Evolutionary conservation across 2,329 filamentous ascomycete genomes (phyloP), one percentile per base, ranked within the genome.

Genomic region (Ophiostoma himal-ulmi): DNA sequence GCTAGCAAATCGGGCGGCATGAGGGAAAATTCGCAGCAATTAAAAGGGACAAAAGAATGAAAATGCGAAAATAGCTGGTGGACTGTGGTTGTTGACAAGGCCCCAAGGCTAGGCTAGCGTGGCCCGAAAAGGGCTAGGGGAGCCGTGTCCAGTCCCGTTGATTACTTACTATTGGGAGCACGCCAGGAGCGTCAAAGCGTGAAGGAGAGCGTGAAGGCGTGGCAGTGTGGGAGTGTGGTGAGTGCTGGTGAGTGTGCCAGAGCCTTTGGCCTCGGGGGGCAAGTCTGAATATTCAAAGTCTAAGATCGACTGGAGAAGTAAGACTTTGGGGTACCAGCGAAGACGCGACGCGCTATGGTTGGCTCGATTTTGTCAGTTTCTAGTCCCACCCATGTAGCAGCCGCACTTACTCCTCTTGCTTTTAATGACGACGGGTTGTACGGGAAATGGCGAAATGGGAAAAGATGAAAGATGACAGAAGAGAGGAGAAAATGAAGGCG

Each of bases 341-440:
- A 7, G 62, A 65, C 62, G 62, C 62, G 62, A 65, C 62, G 62
- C 62, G 62, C 62, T 65, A 65, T 65, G 62, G 62, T 65, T 65
- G 62, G 62, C n/a, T 65, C 62, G 10, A 41, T 65, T 22, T 64
- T 22, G 62, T 39, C 62, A 65, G 62, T 22, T 22, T 39, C 36
- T 39, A 22, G 62, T 39, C 36, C 62, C 62, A 65, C 62, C 36
- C 34, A 39, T n/a, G 34, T 62, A 30, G 54, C 26, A 60, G 57
- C 57, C 57, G 57, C 57, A 34, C n/a, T n/a, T 22, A 4, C 26
- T 62, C 57, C 57, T 34, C 26, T 34, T 30, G 13, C 20, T 22
- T 22, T 14, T 4, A 14, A 57, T 62, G 57, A 62, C 26, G 26
- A 62, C 22, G 57, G 26, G 52, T 8, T 26, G 22, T 10, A 57